Conservation (phyloP, 2,329 filamentous ascomycete genomes). For the Alternaria alternata region DNA sequence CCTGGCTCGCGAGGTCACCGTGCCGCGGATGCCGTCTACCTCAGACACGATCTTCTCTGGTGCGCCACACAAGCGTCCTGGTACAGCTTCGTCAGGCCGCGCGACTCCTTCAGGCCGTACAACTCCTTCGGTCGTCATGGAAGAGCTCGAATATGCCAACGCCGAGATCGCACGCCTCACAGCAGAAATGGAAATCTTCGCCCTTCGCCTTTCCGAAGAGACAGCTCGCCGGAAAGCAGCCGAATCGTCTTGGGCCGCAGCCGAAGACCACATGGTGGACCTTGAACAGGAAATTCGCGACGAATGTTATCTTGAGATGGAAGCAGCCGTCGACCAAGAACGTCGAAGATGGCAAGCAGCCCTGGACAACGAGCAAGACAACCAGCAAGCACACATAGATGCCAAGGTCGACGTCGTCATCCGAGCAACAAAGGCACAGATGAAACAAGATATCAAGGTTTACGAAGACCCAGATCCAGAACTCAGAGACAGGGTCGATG, state of each 20-base stretch:
- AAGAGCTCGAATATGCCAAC: constrained; percentile 83
- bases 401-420: constrained; percentile 81
- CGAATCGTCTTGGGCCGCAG: constrained; percentile 75
- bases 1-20: constrained; percentile 89
- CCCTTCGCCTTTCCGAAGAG: constrained; percentile 74
- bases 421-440: constrained; percentile 58
- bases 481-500: constrained; percentile 48
- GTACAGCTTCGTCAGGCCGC: constrained; percentile 26
- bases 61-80: constrained; percentile 40
- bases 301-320: constrained; percentile 88
- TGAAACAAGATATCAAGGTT: constrained; percentile 51
- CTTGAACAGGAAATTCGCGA: constrained; percentile 87
- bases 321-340: constrained; percentile 76
- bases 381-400: constrained; percentile 84
- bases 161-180: constrained; percentile 81
- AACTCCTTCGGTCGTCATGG: constrained; percentile 55
- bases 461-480: constrained; percentile 54
- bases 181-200: constrained; percentile 78
- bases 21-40: constrained; percentile 85
- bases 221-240: constrained; percentile 73
- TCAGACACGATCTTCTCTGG: constrained; percentile 70
- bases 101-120: constrained; percentile 55
- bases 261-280: constrained; percentile 70
- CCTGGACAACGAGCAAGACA: constrained; percentile 78
- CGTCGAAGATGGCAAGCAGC: constrained; percentile 81